Base-by-base conservation (phyloP, 2,329 filamentous ascomycete species). In the Penicillium sp. region DNA sequence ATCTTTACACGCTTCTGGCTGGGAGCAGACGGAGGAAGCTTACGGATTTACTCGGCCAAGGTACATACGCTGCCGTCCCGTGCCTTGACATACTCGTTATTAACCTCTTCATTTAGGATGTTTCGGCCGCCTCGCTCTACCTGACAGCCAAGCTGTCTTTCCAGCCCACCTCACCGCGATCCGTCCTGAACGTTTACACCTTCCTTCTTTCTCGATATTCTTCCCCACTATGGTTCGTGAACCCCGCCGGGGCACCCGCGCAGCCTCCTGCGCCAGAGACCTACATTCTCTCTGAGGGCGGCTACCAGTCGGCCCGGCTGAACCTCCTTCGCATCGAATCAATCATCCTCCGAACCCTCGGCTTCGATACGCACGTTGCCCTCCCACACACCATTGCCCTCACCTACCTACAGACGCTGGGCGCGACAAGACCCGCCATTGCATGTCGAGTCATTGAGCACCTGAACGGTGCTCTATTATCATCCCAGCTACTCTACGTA, bases 391-490 rank as follows among this genome's bases (percentile, higher is more conserved):
- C 87, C 0, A 81, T 97, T 12, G 88, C 88, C 50, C 81, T 97
- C 50, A 96, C 91, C 5, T 98, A 97, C 66, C 81, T 97, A 1
- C 92, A 97, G 71, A 86, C 91, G 0, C 81, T 98, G 15, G 88
- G 89, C 50, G 85, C 87, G 42, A 78, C 84, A 4, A 67, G 66
- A 1, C 72, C 80, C 0, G 72, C 71, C 6, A 76, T 95, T 2
- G 81, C 87, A 1, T 76, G 78, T 46, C 80, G 83, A 35, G 81
- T 84, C 0, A 76, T 95, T 38, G 83, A 84, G 44, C 85, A 95
- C 64, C 78, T 97, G n/a, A 97, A 95, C 67, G 83, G 88, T 6
- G 86, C 88, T 2, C 75, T 98, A 9, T 72, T 96, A 29, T 93
- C 87, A 39, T 91, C 93, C 7, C 92, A 97, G 70, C 76, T 95